Base-by-base conservation (phyloP, 257 asterid species). In the Scutellaria minor region DNA sequence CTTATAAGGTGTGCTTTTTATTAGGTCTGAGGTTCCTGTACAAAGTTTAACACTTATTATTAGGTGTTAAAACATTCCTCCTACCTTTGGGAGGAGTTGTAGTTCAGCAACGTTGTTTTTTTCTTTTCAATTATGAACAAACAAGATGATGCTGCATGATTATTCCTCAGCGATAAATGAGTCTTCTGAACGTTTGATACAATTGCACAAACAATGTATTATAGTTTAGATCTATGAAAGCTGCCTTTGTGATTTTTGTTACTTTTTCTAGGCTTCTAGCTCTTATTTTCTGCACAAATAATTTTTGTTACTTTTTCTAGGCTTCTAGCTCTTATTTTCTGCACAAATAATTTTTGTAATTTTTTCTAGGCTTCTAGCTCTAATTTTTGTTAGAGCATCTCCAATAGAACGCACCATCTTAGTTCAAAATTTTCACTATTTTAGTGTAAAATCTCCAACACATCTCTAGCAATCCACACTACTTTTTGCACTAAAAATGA, bases 21-120 rank as follows among this genome's bases (percentile, higher is more conserved):
- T 52, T 66, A 58, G 55, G 35, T 67, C 62, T 20, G 13, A 59
- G 40, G 55, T 73, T 61, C 63, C 53, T 31, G n/a, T 39, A 41
- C 12, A 3, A 31, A 31, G 37, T 31, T 31, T 31, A 31, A 4
- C 37, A 31, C 37, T 31, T 31, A n/a, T n/a, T n/a, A n/a, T n/a
- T n/a, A n/a, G n/a, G n/a, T n/a, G n/a, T n/a, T n/a, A n/a, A n/a
- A n/a, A n/a, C 12, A 46, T 46, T 46, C 52, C 10, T 57, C 44
- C 9, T 44, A 45, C 42, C 20, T 64, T 74, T 48, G 11, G 57
- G 70, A 61, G n/a, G 45, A 39, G 7, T 50, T 54, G 9, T 37
- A 48, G 53, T 11, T 37, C 14, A 48, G 7, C 54, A 41, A 18
- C 4, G 4, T 9, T 63, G 7, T 18, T 42, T 9, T 63, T n/a